phyloP scores from a whole-genome alignment of 1,284 basidiomycete genomes.

The Cutaneotrichosporon cyanovorans region DNA sequence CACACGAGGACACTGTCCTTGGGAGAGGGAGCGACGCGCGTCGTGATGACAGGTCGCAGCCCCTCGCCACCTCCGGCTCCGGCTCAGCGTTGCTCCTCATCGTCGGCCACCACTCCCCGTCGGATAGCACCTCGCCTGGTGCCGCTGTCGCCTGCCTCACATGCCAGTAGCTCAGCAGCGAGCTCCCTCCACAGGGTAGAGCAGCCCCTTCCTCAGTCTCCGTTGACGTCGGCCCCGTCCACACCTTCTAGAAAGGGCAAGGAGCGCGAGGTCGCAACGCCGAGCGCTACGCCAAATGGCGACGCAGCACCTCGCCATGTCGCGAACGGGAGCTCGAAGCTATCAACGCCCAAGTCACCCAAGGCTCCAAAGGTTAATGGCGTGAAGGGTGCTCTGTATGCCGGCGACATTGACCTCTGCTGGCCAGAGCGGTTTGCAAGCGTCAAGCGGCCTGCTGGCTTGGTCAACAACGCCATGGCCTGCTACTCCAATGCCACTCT shows the following conservation, averaged over 20 bases:
- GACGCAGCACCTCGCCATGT: neutral
- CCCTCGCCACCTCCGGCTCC: slow-evolving; percentile 2
- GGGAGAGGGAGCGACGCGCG: slow-evolving; percentile 1
- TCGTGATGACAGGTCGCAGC: slow-evolving; percentile 4
- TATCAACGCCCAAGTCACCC: neutral
- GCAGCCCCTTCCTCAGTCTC: too few relatives aligned
- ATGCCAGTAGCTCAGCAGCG: too few relatives aligned
- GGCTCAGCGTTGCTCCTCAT: neutral
- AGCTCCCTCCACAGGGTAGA: too few relatives aligned
- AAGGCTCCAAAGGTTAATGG: neutral
- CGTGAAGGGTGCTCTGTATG: neutral
- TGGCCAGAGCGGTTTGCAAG: slow-evolving; percentile 28
- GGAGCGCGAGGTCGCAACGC: slow-evolving; percentile 5
- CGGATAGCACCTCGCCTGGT: too few relatives aligned
- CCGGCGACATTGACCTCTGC: slow-evolving; percentile 17
- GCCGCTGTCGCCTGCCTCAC: too few relatives aligned
- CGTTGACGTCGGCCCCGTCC: neutral
- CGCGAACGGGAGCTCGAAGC: slow-evolving; percentile 4
- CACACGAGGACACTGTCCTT: neutral
- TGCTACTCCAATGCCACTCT: slow-evolving; percentile 95
- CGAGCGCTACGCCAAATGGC: slow-evolving; percentile 1
- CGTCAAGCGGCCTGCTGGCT: slow-evolving; percentile 48
- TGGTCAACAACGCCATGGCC: slow-evolving; percentile 89
- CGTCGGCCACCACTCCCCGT: too few relatives aligned
- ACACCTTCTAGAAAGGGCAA: slow-evolving; percentile 14